Evolutionary conservation across 805 yeast species (phyloP), one percentile per base, ranked within the genome.

Genomic region (Suhomyces emberorum): DNA sequence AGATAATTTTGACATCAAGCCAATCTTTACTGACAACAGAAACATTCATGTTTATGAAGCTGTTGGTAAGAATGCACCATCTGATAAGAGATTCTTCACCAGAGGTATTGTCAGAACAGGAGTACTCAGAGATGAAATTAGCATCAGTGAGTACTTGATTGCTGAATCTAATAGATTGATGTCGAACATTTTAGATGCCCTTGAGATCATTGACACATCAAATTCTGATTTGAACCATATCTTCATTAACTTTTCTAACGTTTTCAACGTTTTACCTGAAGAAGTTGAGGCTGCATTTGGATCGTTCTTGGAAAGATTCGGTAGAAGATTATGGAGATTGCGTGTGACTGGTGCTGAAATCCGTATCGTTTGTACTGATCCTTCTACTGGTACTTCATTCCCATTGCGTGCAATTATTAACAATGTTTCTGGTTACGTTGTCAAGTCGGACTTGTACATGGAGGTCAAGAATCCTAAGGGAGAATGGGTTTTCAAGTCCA

Each of bases 251-350:
- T 93, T 93, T 65, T 83, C 96, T 35, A 95, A 96, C 46, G 91
- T 87, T 22, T 93, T 95, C 75, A 88, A 88, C 49, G 85, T 93
- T 40, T 80, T 87, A 42, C 96, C 98, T 30, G 86, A 83, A 52
- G 98, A 93, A 66, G 97, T 93, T 43, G 96, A 91, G 65, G 88
- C 88, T 44, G 97, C 98, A 3, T 89, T 93, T 63, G 98, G 96
- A 48, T 95, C 96, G 15, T 93, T 93, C 79, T 74, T 93, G 68
- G 97, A 91, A 66, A 81, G 98, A 66, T 93, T 93, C 50, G 98
- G 98, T 45, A 79, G 96, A 69, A 79, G 97, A 63, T 76, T 93
- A 57, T 87, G 98, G 95, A 80, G 98, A 69, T 74, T 95, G 54
- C 81, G 98, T 55, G 93, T 93, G 34, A 88, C 98, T 30, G 88